These are phyloP conservation scores for Aspergillus intermedius DNA, from an alignment of 2,329 filamentous ascomycete genomes.

Conservation along the genomic window DNA sequence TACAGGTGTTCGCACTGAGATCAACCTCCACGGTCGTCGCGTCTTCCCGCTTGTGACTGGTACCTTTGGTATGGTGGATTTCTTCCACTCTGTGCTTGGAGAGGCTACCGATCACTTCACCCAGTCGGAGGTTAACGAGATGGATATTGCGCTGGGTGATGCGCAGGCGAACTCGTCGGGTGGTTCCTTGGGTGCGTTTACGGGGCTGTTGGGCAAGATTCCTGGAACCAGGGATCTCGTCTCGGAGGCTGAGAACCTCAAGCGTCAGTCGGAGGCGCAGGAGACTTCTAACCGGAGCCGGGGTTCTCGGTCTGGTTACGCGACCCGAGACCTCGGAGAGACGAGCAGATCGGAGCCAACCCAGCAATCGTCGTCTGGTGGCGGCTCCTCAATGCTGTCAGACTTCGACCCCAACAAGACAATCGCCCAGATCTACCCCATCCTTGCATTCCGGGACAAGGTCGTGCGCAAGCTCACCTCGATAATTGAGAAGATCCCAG, in stretches of 20 bases:
- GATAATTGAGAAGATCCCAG: conserved; percentile 85
- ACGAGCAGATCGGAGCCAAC: conserved; percentile 36
- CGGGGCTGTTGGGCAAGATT: conserved; percentile 66
- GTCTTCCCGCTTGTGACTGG: conserved; percentile 68
- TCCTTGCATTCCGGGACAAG: conserved; percentile 86
- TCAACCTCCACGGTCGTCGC: conserved; percentile 58
- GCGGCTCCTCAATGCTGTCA: conserved; percentile 63
- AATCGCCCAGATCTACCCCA: conserved; percentile 81
- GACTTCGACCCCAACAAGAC: conserved; percentile 74
- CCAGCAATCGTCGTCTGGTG: conserved; percentile 39
- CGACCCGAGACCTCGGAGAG: conserved; percentile 9
- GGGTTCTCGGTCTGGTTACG: conserved; percentile 24
- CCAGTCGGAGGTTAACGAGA: conserved; percentile 75
- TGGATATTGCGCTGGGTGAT: conserved; percentile 66
- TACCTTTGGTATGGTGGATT: conserved; percentile 74
- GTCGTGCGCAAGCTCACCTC: conserved; percentile 81
- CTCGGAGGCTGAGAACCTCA: conserved; percentile 57
- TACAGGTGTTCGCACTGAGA: conserved; percentile 60
- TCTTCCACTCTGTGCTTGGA: conserved; percentile 68
- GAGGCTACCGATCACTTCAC: conserved; percentile 80
- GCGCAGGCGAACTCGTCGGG: conserved; percentile 50
- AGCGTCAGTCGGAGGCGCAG: conserved; percentile 56
- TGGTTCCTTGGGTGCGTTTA: conserved; percentile 53
- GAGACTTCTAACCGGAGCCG: conserved; percentile 51
- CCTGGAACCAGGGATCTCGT: conserved; percentile 66